These are phyloP conservation scores for Cytauxzoon felis DNA, from an alignment of 169 alveolate genomes.

Conservation along the genomic window DNA sequence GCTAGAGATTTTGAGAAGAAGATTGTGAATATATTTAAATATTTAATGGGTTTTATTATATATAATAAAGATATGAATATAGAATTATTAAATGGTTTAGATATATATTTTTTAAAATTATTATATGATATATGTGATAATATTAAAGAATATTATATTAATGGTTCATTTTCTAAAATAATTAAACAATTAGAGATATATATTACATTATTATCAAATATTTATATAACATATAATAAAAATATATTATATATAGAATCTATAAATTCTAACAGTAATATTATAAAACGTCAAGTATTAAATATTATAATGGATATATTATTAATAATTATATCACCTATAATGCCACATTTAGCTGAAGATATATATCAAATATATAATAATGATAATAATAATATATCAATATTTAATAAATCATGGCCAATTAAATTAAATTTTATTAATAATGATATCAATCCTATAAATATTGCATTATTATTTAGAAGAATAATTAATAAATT, in stretches of 20 bases:
- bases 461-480: no score
- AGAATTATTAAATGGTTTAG: constrained; percentile 27
- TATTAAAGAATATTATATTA: constrained; percentile 4
- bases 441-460: no score
- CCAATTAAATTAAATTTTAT: no score
- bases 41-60: constrained; percentile 23
- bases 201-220: constrained; percentile 37
- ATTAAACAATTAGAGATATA: constrained; percentile 23
- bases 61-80: neutral
- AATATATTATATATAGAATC: constrained; percentile 38
- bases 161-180: constrained; percentile 37
- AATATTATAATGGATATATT: constrained; percentile 19
- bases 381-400: no score
- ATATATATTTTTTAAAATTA: constrained; percentile 29
- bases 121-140: constrained; percentile 24
- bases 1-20: constrained; percentile 38
- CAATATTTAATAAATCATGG: no score
- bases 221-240: constrained; percentile 44
- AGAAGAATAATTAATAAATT: no score
- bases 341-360: constrained; percentile 62
- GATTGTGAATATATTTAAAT: constrained; percentile 51
- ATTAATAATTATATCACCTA: constrained; percentile 44
- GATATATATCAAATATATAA: no score
- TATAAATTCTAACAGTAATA: constrained; percentile 7
- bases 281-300: constrained; percentile 5